Percentiles rank a stretch among this genome's conserved stretches.
Conservation (phyloP, 148 eudicot genomes). For the Bassia scoparia region DNA sequence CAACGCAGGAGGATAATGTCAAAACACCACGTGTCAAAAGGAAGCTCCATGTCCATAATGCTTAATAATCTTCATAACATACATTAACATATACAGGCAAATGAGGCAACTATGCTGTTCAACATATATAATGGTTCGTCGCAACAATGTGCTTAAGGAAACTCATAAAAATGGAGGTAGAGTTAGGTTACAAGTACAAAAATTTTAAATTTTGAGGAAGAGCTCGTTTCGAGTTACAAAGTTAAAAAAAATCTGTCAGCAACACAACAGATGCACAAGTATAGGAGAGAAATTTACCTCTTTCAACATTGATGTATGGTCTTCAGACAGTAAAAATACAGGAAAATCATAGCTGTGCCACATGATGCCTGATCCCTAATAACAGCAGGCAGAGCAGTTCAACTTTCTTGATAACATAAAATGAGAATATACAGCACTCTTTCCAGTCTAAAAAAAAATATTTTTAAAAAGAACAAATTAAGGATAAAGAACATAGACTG, state of each 20-base stretch:
- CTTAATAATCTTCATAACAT: not conserved
- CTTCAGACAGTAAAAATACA: constrained; percentile 61
- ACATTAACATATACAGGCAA: not conserved
- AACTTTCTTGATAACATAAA: not conserved
- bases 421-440: no score
- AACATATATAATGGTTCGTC: not conserved
- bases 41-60: not conserved
- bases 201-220: no score
- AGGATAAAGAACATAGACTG: no score
- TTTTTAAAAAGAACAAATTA: not conserved
- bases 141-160: not conserved
- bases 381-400: not conserved
- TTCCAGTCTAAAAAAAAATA: no score
- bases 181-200: not conserved
- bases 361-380: constrained; percentile 92
- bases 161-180: not conserved
- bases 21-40: not conserved
- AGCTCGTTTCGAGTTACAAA: no score
- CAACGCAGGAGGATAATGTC: not conserved
- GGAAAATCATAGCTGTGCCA: constrained; percentile 77
- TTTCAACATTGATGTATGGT: constrained; percentile 46
- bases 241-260: not conserved
- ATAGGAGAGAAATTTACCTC: constrained; percentile 47
- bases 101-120: not conserved
- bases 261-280: not conserved